Evolutionary conservation across 2,329 filamentous ascomycete species (phyloP).

Genomic region (Nothophoma quercina): DNA sequence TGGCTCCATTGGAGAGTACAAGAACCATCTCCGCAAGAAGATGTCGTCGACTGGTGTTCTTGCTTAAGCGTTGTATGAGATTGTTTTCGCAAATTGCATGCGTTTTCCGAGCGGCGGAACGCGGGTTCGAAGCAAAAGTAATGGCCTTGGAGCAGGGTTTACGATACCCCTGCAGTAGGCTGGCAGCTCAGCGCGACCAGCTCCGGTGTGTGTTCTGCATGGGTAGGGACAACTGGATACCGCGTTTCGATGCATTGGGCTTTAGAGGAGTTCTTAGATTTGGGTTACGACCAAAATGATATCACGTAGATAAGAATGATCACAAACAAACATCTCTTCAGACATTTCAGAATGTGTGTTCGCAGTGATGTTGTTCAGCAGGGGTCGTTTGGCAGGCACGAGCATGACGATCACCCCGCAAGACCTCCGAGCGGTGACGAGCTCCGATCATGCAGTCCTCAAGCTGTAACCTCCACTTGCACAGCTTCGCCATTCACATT

Average conservation of each 20-base stretch:
- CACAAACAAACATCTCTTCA: not conserved
- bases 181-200: constrained; percentile 44
- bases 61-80: constrained; percentile 55
- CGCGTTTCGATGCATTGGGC: constrained; percentile 47
- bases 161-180: constrained; percentile 43
- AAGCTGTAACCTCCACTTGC: constrained; percentile 1
- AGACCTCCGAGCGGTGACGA: constrained; percentile 13
- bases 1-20: constrained; percentile 91
- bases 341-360: not conserved
- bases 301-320: constrained; percentile 32
- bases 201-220: constrained; percentile 42
- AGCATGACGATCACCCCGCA: constrained; percentile 13
- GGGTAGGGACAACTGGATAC: constrained; percentile 45
- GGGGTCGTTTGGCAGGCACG: not conserved
- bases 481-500: not conserved
- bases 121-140: constrained; percentile 38
- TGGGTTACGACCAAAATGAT: constrained; percentile 46
- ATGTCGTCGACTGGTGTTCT: constrained; percentile 90
- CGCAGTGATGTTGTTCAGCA: not conserved
- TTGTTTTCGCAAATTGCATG: constrained; percentile 36
- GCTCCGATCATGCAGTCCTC: constrained; percentile 2
- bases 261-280: constrained; percentile 51
- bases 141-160: constrained; percentile 40
- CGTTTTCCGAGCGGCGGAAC: constrained; percentile 35
- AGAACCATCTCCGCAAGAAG: constrained; percentile 99